Conservation (phyloP, 179 eudicot species). For the Beta lomatogona region DNA sequence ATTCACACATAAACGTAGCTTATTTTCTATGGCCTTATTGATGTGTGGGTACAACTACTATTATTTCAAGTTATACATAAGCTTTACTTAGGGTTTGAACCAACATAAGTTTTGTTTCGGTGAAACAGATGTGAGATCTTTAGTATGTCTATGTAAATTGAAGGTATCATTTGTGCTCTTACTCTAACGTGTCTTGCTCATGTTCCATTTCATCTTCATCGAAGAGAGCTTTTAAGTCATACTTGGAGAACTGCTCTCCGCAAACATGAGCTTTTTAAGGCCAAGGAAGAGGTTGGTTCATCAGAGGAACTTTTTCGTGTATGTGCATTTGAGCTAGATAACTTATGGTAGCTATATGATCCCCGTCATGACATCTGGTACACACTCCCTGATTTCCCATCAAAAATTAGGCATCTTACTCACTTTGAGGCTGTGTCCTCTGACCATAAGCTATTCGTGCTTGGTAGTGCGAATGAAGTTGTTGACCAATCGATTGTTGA, state of each 20-base stretch:
- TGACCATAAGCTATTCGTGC: conserved; percentile 76
- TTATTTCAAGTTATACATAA: conserved; percentile 25
- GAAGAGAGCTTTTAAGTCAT: conserved; percentile 64
- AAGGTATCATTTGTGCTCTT: conserved; percentile 95
- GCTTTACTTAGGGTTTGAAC: conserved; percentile 9
- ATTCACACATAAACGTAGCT: too few relatives aligned
- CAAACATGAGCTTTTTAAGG: conserved; percentile 77
- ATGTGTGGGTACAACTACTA: conserved; percentile 1
- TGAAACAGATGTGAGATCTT: conserved; percentile 13
- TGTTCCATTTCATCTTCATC: conserved; percentile 79
- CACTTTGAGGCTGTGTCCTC: conserved; percentile 78
- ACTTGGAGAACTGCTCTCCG: conserved; percentile 81
- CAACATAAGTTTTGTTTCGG: conserved; percentile 2
- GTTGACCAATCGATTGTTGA: conserved; percentile 91
- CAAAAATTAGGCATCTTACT: conserved; percentile 79
- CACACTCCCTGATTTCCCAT: conserved; percentile 80
- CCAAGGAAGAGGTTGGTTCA: conserved; percentile 70
- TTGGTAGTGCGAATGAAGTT: conserved; percentile 94
- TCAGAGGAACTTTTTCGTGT: conserved; percentile 73
- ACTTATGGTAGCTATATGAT: conserved; percentile 87
- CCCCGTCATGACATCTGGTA: conserved; percentile 74
- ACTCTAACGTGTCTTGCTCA: conserved; percentile 89
- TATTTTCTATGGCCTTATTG: neutral
- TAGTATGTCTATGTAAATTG: conserved; percentile 77
- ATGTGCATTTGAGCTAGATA: conserved; percentile 94